Evolutionary conservation across 2,329 filamentous ascomycete genomes (phyloP).

Genomic region (Aspergillus sp.): DNA sequence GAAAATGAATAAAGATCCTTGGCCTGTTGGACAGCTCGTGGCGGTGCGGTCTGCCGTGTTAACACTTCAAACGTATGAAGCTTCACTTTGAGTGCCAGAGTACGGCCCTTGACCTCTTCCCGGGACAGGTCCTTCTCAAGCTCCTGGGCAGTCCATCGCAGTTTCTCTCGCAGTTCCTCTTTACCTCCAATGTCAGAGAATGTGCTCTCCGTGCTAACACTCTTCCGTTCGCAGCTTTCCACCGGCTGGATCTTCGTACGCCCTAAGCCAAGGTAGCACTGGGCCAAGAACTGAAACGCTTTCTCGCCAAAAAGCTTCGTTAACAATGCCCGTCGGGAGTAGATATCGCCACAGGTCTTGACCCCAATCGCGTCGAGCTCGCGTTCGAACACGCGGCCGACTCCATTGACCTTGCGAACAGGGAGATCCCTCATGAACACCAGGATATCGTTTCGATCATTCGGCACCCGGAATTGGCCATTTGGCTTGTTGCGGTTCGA

Average conservation of each 20-base stretch:
- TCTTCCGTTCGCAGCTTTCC: constrained; percentile 85
- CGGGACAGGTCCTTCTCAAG: constrained; percentile 74
- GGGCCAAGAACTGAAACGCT: constrained; percentile 74
- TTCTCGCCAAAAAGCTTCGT: constrained; percentile 82
- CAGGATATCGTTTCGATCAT: constrained; percentile 66
- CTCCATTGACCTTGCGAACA: constrained; percentile 83
- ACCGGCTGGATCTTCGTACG: constrained; percentile 76
- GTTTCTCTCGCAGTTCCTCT: constrained; percentile 60
- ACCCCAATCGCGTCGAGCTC: constrained; percentile 82
- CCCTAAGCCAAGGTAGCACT: constrained; percentile 76
- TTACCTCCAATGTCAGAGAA: constrained; percentile 71
- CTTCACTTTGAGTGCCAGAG: constrained; percentile 84
- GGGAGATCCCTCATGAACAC: constrained; percentile 75
- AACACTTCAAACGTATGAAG: constrained; percentile 87
- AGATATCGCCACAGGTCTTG: constrained; percentile 82
- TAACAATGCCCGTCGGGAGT: constrained; percentile 62
- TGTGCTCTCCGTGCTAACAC: constrained; percentile 85
- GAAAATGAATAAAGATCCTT: constrained; percentile 77
- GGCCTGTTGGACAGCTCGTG: constrained; percentile 60
- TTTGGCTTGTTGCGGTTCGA: constrained; percentile 96
- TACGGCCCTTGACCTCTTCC: constrained; percentile 80
- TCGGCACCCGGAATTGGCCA: constrained; percentile 71
- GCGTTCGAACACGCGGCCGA: constrained; percentile 88
- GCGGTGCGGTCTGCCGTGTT: constrained; percentile 68
- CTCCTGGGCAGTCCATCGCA: constrained; percentile 72